Evolutionary conservation across 139 green algal genomes (phyloP).

Genomic region (Closterium sp.): DNA sequence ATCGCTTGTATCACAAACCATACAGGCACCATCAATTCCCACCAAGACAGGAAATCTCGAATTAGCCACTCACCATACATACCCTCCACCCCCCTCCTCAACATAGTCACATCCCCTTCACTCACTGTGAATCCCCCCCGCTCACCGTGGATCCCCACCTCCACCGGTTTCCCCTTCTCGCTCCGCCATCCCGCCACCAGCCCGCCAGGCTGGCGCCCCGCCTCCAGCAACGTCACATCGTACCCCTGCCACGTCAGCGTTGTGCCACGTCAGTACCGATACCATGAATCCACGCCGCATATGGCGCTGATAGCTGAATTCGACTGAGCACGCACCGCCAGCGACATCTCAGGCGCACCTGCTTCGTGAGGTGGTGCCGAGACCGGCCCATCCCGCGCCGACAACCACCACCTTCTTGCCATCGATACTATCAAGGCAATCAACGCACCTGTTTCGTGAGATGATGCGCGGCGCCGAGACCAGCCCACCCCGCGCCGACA

Average conservation of each 20-base stretch:
- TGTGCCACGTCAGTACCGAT: neutral
- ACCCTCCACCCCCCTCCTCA: too few species aligned
- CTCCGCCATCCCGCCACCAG: conserved; percentile 48
- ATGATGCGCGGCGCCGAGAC: conserved; percentile 48
- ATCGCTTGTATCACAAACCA: too few species aligned
- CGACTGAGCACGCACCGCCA: too few species aligned
- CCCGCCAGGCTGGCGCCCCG: conserved; percentile 31
- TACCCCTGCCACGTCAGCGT: conserved; percentile 18
- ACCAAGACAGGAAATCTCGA: too few species aligned
- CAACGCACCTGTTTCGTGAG: conserved; percentile 26
- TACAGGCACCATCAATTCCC: too few species aligned
- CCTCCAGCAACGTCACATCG: conserved; percentile 51
- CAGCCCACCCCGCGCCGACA: conserved; percentile 41
- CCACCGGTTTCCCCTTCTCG: conserved; percentile 33
- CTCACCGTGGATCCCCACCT: conserved; percentile 53
- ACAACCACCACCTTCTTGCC: conserved; percentile 43
- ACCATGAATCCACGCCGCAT: neutral
- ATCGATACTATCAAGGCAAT: too few species aligned
- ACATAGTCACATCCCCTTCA: too few species aligned
- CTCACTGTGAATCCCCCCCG: conserved; percentile 50
- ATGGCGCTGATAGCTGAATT: too few species aligned
- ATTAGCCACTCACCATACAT: too few species aligned
- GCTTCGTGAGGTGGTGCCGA: conserved; percentile 50
- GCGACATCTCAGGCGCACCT: too few species aligned
- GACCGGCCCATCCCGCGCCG: conserved; percentile 41